These are phyloP conservation scores for Skeletonema potamos DNA, from an alignment of 108 stramenopile species.

Conservation along the genomic window DNA sequence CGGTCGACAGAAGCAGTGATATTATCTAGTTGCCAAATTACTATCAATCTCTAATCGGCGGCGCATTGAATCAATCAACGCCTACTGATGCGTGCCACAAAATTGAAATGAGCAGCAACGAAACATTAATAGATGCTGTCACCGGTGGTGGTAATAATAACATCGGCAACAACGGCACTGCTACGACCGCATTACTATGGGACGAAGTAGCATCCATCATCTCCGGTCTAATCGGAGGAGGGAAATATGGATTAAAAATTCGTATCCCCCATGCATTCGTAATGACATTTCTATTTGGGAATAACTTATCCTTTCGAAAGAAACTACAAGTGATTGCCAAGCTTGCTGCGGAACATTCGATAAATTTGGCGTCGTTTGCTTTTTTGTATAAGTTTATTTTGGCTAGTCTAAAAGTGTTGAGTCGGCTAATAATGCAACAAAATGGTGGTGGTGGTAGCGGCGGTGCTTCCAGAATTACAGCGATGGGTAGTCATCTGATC, in stretches of 20 bases:
- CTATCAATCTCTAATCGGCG: too few relatives aligned
- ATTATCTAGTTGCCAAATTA: too few relatives aligned
- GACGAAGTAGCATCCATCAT: conserved; percentile 68
- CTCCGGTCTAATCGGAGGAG: conserved; percentile 71
- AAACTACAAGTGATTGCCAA: conserved; percentile 56
- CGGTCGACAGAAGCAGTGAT: too few relatives aligned
- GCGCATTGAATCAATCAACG: too few relatives aligned
- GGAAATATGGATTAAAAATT: conserved; percentile 83
- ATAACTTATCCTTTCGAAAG: conserved; percentile 49
- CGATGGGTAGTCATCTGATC: not conserved
- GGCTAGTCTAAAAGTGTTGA: conserved; percentile 53
- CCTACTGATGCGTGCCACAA: too few relatives aligned
- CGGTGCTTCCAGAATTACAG: not conserved
- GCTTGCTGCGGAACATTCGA: conserved; percentile 65
- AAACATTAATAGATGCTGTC: not conserved
- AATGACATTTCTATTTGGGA: conserved; percentile 78
- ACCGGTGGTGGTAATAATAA: not conserved
- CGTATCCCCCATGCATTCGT: conserved; percentile 80
- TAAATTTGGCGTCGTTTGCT: conserved; percentile 81
- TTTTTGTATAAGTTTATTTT: conserved; percentile 70
- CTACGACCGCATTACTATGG: conserved; percentile 8
- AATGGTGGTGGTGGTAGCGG: not conserved
- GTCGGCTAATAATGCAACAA: conserved; percentile 14
- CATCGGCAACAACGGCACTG: not conserved
- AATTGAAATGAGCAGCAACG: not conserved